Evolutionary conservation across 73 alveolate genomes (phyloP).

Genomic region (Paramecium octaurelia): DNA sequence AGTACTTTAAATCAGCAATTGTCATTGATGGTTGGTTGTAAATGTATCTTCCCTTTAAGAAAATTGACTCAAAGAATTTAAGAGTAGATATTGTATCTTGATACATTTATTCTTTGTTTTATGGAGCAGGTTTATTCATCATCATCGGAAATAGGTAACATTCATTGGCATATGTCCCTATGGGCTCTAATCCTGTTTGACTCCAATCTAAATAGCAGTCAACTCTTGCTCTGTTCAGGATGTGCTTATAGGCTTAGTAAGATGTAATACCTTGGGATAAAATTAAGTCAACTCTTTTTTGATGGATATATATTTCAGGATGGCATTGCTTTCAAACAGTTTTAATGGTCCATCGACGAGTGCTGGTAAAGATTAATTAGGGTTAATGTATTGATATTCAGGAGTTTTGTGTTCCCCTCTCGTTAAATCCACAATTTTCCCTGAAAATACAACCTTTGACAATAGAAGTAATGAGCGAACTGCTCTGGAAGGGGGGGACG

Average conservation of each 20-base stretch:
- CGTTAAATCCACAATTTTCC: background rate
- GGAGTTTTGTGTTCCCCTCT: conserved; percentile 10
- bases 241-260: background rate
- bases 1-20: background rate
- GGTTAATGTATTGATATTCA: background rate
- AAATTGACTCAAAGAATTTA: background rate
- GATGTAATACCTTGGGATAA: background rate
- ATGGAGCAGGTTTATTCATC: background rate
- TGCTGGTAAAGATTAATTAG: background rate
- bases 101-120: background rate
- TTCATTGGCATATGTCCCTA: background rate
- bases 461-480: background rate
- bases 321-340: background rate
- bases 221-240: background rate
- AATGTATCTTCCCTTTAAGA: background rate
- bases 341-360: background rate
- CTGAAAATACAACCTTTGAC: background rate
- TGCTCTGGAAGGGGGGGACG: conserved; percentile 3
- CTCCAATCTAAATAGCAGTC: background rate
- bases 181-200: background rate
- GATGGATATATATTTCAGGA: background rate
- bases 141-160: background rate
- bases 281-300: background rate
- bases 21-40: background rate
- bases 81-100: background rate